phyloP scores from a whole-genome alignment of 2,329 filamentous ascomycete genomes.

The Paecilomyces dactylethromorphus region DNA sequence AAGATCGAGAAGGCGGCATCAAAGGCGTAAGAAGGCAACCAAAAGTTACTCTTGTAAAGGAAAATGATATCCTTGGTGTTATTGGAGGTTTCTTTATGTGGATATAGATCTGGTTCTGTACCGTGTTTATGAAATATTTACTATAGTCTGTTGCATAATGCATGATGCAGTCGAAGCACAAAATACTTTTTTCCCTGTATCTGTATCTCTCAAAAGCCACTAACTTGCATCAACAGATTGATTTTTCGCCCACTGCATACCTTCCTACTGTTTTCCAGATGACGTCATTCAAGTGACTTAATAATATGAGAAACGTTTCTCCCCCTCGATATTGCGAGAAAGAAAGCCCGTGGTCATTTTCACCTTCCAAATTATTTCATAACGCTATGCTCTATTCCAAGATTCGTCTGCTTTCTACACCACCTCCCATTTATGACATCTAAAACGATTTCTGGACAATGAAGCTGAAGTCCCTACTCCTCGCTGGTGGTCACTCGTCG shows the following conservation, averaged over 20 bases:
- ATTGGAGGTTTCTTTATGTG: background rate
- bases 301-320: too few species aligned
- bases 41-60: constrained; percentile 18
- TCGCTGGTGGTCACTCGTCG: constrained; percentile 25
- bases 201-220: too few species aligned
- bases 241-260: too few species aligned
- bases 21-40: constrained; percentile 17
- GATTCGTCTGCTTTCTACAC: background rate
- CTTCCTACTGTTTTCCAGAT: background rate
- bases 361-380: background rate
- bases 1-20: constrained; percentile 63
- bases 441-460: background rate
- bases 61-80: constrained; percentile 4
- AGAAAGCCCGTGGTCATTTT: background rate
- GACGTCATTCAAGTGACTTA: background rate
- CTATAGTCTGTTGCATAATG: background rate
- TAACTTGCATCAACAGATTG: too few species aligned
- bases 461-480: constrained; percentile 19
- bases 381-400: too few species aligned
- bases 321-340: too few species aligned
- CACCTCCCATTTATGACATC: background rate
- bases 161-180: background rate
- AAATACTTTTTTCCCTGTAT: background rate
- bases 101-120: background rate
- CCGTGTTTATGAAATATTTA: background rate